Evolutionary conservation across 306 rosid genomes (phyloP).

Genomic region (Prunus mume): DNA sequence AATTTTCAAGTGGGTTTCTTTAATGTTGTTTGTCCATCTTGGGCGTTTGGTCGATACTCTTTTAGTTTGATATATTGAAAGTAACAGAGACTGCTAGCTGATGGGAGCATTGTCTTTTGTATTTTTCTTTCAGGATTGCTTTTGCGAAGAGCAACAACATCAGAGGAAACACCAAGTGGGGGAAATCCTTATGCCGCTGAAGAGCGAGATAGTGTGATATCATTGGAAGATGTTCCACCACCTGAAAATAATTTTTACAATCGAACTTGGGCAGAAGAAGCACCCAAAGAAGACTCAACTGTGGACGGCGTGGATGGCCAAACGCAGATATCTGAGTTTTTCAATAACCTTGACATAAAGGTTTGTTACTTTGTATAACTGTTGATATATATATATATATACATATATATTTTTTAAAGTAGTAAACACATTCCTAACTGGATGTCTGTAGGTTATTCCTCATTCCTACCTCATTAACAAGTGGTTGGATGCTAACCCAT

Average conservation of each 20-base stretch:
- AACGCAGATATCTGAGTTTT: conserved; percentile 28
- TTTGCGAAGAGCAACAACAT: conserved; percentile 11
- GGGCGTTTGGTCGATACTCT: not conserved
- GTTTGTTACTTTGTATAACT: not conserved
- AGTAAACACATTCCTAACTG: not conserved
- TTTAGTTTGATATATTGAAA: not conserved
- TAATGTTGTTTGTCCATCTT: not conserved
- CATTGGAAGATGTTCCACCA: conserved; percentile 24
- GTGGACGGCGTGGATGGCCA: conserved; percentile 43
- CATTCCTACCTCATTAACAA: not conserved
- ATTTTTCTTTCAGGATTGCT: conserved; percentile 23
- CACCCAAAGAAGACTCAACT: conserved; percentile 28
- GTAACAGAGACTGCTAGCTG: not conserved
- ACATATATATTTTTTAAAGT: not conserved
- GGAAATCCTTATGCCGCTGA: conserved; percentile 11
- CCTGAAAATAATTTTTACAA: conserved; percentile 17
- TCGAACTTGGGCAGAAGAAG: conserved; percentile 24
- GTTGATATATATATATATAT: not conserved
- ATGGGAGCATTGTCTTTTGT: not conserved
- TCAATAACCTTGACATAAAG: conserved; percentile 31
- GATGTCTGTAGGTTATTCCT: not conserved
- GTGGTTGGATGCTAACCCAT: not conserved
- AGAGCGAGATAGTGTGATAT: conserved; percentile 16
- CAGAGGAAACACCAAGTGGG: conserved; percentile 38
- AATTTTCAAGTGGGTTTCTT: not conserved